Evolutionary conservation across 768 basidiomycete genomes (phyloP).

Genomic region (Chalciporus chontae): DNA sequence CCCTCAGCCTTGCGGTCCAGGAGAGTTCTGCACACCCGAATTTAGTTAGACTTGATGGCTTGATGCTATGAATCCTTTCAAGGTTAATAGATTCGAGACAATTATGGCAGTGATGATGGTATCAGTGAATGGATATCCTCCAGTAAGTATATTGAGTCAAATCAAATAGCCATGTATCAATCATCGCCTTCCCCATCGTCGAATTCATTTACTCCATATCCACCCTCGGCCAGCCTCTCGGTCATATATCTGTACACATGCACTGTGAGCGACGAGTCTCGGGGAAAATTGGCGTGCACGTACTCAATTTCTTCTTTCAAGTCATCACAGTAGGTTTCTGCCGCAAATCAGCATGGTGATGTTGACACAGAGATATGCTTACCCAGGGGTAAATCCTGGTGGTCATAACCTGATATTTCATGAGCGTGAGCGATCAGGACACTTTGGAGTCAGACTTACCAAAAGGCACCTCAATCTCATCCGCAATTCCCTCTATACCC

Average conservation of each 20-base stretch:
- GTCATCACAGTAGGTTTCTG: slow-evolving; percentile 83
- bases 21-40: slow-evolving; percentile 83
- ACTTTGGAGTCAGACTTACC: slow-evolving; percentile 42
- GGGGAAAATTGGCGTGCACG: slow-evolving; percentile 26
- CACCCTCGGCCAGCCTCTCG: slow-evolving; percentile 67
- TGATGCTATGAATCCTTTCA: neutral
- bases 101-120: neutral
- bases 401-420: slow-evolving; percentile 47
- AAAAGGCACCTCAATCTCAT: slow-evolving; percentile 94
- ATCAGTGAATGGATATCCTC: neutral
- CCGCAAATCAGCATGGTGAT: neutral
- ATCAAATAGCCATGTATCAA: slow-evolving; percentile 25
- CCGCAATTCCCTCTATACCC: slow-evolving; percentile 94
- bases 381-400: slow-evolving; percentile 75
- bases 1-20: slow-evolving; percentile 86
- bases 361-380: slow-evolving; percentile 14
- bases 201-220: slow-evolving; percentile 65
- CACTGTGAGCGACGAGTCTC: neutral
- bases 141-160: neutral
- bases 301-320: slow-evolving; percentile 82
- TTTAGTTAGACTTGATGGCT: slow-evolving; percentile 54
- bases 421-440: neutral
- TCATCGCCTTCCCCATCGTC: slow-evolving; percentile 85
- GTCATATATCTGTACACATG: slow-evolving; percentile 57
- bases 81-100: neutral